Base-by-base conservation (phyloP, 495 filamentous ascomycete genomes). In the Parachaetomium inaequale region DNA sequence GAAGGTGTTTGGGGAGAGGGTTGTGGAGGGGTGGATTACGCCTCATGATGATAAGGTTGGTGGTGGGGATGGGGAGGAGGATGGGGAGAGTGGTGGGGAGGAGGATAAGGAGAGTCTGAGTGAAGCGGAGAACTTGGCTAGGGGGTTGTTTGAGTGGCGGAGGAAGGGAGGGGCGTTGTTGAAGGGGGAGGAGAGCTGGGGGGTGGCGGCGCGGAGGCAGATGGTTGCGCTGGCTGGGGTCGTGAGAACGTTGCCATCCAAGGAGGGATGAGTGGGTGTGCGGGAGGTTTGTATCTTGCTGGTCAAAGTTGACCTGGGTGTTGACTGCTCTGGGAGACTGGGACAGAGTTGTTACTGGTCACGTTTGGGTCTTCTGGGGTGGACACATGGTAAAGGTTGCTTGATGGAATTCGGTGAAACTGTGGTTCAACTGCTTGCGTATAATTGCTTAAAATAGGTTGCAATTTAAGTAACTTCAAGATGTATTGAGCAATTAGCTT, bases 121-220 rank as follows among this genome's bases (percentile, higher is more conserved):
- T 2, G 73, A 76, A 28, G 68, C 69, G 10, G 72, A 72, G 28
- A 64, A 61, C 2, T 45, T 73, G 40, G 67, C 69, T 5, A 59
- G 61, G 25, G 64, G 68, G 0, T 25, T 80, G 29, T 78, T 81
- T 64, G 67, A 71, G 14, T 66, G 66, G 53, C 72, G 68, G 25
- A 67, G 60, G 25, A 65, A 66, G 63, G 50, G 40, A 6, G 14
- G 29, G 21, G 43, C 31, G 19, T 23, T 46, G 55, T 17, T 66
- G 26, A 63, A 54, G 3, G 64, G 28, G 43, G 68, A 29, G n/a
- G 63, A 73, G 59, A 73, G 63, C 11, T 78, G 75, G 76, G 76
- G 72, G 1, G 52, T 63, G 7, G 59, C 72, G 40, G 75, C 74
- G 2, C 67, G 69, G 8, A 67, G 66, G 10, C 74, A 76, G 52